Base-by-base conservation (phyloP, 345 rosid genomes). In the Iberis pinnata region DNA sequence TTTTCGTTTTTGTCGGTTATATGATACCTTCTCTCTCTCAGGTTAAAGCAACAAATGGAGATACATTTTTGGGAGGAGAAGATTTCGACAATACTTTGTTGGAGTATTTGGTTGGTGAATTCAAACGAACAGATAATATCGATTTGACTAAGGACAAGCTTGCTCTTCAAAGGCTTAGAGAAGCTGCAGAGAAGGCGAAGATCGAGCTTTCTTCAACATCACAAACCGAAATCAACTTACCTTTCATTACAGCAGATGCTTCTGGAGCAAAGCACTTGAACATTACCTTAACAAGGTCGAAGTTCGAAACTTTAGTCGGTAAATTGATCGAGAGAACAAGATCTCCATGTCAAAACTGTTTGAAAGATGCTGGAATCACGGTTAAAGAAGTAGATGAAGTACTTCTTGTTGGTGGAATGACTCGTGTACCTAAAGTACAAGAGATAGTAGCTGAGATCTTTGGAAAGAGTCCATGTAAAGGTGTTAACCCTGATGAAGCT, bases 11-110 rank as follows among this genome's bases (percentile, higher is more conserved):
- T 10, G 10, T 1, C n/a, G n/a, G 9, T 32, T 11, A 32, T 32
- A 22, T 32, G n/a, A 9, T 32, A 9, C n/a, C 3, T 9, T 9
- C 7, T 10, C n/a, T 10, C 11, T 9, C 59, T 12, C 59, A 89
- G 97, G 95, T 89, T 46, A 89, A 89, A 89, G 93, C 95, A 40
- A 89, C 97, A 47, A 89, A 89, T 69, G 97, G 97, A 10, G 97
- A 88, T 69, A 89, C 97, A 3, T 89, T 89, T 71, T 70, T 89
- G 76, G 95, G 97, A 47, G 97, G 97, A 43, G 95, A 89, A 57
- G 96, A 88, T 61, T 89, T 89, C 63, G 97, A 89, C 57, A 89
- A 86, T 66, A 70, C 85, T 6, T 38, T 89, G 53, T 59, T 89
- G 31, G 93, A 89, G 38, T 89, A 68, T 74, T 71, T 86, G 49